These are phyloP conservation scores for Hibiscus tridactylites DNA, from an alignment of 345 rosid species.

Conservation along the genomic window DNA sequence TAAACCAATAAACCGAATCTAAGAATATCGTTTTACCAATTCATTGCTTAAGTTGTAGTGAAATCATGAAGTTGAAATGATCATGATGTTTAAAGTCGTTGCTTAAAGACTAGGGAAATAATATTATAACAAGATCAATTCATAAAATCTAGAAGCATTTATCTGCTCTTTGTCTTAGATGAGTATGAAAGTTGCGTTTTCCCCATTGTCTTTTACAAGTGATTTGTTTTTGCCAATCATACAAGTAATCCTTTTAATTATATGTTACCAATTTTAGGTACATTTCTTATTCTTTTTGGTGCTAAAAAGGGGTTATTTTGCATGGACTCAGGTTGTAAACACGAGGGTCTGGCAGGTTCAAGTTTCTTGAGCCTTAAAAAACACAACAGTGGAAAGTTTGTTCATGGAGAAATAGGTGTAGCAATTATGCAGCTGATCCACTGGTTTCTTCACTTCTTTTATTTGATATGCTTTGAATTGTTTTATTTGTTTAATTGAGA, in stretches of 20 bases:
- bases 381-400: not conserved
- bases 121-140: not conserved
- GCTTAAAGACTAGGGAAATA: too few relatives aligned
- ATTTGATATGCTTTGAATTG: not conserved
- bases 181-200: not conserved
- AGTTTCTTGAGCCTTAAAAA: not conserved
- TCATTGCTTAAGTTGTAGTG: not conserved
- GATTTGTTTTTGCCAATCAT: not conserved
- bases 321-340: not conserved
- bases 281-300: not conserved
- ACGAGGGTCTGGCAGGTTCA: not conserved
- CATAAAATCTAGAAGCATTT: not conserved
- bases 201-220: not conserved
- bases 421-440: not conserved
- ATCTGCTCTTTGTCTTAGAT: not conserved
- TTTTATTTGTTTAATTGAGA: not conserved
- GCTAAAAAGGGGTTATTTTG: not conserved
- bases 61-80: constrained; percentile 6
- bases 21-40: not conserved
- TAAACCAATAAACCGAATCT: not conserved
- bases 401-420: not conserved
- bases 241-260: not conserved
- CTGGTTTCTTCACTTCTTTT: not conserved
- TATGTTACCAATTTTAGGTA: not conserved
- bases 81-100: not conserved